Evolutionary conservation across 2,329 filamentous ascomycete species (phyloP).

Genomic region (Basipetospora chlamydospora): DNA sequence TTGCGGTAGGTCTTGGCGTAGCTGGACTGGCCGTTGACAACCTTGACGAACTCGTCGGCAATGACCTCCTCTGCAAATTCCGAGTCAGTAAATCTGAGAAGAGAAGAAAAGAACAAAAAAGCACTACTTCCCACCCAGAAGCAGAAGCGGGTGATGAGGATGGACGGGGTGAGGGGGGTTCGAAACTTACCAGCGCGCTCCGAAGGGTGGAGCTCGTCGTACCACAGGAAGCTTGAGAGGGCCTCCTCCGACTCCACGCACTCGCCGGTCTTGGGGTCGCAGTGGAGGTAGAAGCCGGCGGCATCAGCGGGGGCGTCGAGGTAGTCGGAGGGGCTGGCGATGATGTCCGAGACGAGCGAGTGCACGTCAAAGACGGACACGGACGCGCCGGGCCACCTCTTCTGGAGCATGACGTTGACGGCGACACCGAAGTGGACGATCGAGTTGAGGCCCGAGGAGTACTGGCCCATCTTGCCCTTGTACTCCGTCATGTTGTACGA

Average conservation of each 20-base stretch:
- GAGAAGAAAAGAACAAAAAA: constrained; percentile 6
- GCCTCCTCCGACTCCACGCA: constrained; percentile 25
- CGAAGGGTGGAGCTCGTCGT: constrained; percentile 58
- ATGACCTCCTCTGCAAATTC: constrained; percentile 24
- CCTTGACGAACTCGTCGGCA: constrained; percentile 25
- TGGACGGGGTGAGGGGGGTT: background rate
- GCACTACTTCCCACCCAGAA: background rate
- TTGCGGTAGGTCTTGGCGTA: constrained; percentile 20
- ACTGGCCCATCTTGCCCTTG: constrained; percentile 28
- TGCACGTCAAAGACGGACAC: constrained; percentile 57
- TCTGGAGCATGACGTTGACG: constrained; percentile 25
- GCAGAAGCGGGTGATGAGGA: background rate
- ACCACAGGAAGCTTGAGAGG: constrained; percentile 53
- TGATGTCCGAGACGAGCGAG: constrained; percentile 49
- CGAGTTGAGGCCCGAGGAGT: constrained; percentile 33
- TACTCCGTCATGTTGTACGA: constrained; percentile 31
- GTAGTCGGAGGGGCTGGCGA: constrained; percentile 43
- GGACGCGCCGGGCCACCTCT: constrained; percentile 40
- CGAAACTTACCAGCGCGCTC: constrained; percentile 39
- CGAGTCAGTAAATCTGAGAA: constrained; percentile 8
- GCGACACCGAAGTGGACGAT: constrained; percentile 34
- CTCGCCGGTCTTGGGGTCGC: constrained; percentile 18
- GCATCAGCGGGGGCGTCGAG: constrained; percentile 50
- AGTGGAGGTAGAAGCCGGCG: constrained; percentile 41
- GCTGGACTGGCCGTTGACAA: constrained; percentile 23